Evolutionary conservation across 805 yeast genomes (phyloP).

Genomic region (Saccharomycopsis sp.): DNA sequence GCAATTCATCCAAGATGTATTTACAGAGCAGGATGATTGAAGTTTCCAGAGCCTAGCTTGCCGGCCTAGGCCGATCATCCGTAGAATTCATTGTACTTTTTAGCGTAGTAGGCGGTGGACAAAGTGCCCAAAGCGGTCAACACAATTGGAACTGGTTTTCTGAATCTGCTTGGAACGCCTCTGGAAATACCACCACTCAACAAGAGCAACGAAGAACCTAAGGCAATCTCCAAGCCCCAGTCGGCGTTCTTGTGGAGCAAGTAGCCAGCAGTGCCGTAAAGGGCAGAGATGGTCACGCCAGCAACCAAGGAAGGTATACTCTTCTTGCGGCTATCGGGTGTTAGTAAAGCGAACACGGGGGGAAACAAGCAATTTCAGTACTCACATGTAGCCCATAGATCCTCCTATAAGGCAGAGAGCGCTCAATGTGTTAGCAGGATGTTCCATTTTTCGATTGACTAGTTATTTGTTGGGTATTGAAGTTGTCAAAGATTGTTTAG

Average conservation of each 20-base stretch:
- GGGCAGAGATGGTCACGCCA: slow-evolving; percentile 52
- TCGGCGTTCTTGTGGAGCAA: slow-evolving; percentile 63
- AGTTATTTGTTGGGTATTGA: not conserved
- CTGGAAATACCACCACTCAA: slow-evolving; percentile 68
- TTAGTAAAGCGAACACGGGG: not conserved
- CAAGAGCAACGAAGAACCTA: slow-evolving; percentile 59
- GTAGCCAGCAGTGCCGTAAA: slow-evolving; percentile 68
- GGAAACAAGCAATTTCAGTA: slow-evolving; percentile 5
- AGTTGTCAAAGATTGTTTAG: too few relatives aligned
- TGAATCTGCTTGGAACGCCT: slow-evolving; percentile 47
- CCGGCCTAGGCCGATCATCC: too few relatives aligned
- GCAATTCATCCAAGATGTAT: too few relatives aligned
- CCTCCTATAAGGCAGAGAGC: slow-evolving; percentile 67
- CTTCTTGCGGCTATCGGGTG: slow-evolving; percentile 39
- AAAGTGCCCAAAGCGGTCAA: slow-evolving; percentile 55
- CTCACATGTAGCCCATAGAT: slow-evolving; percentile 51
- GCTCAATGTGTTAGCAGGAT: slow-evolving; percentile 65
- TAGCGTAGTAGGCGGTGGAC: slow-evolving; percentile 59
- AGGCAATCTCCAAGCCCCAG: slow-evolving; percentile 73
- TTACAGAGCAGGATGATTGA: too few relatives aligned
- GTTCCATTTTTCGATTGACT: slow-evolving; percentile 44
- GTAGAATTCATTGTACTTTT: slow-evolving; percentile 70
- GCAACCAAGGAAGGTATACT: slow-evolving; percentile 77
- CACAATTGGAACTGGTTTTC: slow-evolving; percentile 67
- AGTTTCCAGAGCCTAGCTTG: too few relatives aligned